A percentile compares a stretch with the other conserved stretches of the same genome.
These are phyloP conservation scores for Discostella pseudostelligera DNA, from an alignment of 108 stramenopile species.

Conservation along the genomic window DNA sequence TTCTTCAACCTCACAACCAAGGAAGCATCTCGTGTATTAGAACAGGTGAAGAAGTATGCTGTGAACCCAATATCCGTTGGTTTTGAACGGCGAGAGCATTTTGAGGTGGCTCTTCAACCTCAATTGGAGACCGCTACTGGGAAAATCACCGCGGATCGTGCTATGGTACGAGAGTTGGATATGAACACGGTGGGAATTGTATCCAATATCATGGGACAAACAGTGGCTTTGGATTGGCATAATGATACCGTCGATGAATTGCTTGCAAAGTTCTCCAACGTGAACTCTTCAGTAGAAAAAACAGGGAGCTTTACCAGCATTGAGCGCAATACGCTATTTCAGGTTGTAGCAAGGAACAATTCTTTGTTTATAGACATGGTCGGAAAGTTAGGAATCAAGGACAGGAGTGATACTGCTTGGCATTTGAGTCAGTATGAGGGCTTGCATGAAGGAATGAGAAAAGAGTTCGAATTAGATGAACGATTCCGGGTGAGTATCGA, in stretches of 20 bases:
- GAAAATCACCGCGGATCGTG: slow-evolving; percentile 73
- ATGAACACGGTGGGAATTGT: slow-evolving; percentile 91
- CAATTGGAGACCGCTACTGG: slow-evolving; percentile 49
- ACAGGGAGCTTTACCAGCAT: slow-evolving; percentile 66
- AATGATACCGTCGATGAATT: slow-evolving; percentile 87
- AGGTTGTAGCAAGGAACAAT: slow-evolving; percentile 87
- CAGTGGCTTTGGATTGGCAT: slow-evolving; percentile 90
- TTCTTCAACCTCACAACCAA: slow-evolving; percentile 82
- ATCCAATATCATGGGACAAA: slow-evolving; percentile 88
- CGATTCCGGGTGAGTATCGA: slow-evolving; percentile 44
- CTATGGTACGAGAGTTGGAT: slow-evolving; percentile 80
- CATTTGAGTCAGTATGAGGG: slow-evolving; percentile 83
- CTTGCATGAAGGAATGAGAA: slow-evolving; percentile 75
- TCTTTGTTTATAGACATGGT: slow-evolving; percentile 89
- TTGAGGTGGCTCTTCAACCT: slow-evolving; percentile 77
- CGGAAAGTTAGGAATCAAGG: slow-evolving; percentile 87
- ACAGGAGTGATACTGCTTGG: slow-evolving; percentile 90
- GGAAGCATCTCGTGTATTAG: slow-evolving; percentile 55
- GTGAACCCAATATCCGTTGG: slow-evolving; percentile 62
- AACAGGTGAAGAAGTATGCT: slow-evolving; percentile 64
- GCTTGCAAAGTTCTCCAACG: slow-evolving; percentile 69
- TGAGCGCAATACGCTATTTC: slow-evolving; percentile 72
- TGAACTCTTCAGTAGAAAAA: slow-evolving; percentile 76
- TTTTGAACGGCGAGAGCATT: slow-evolving; percentile 84
- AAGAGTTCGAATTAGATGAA: slow-evolving; percentile 65